Evolutionary conservation across 208 protist species (phyloP).

Genomic region (Histomonas meleagridis): DNA sequence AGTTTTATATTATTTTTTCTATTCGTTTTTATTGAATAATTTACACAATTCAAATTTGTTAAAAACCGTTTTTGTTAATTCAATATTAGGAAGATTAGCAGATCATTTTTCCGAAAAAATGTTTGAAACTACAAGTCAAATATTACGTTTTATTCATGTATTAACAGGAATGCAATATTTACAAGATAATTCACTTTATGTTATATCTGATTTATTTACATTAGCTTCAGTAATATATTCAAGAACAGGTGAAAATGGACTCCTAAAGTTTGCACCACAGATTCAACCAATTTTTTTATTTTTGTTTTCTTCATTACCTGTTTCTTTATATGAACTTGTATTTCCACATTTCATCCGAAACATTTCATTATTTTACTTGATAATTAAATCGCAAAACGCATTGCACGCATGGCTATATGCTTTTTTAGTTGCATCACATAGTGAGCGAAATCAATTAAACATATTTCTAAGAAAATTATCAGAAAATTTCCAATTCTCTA

Average conservation of each 20-base stretch:
- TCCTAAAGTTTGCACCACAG: neutral
- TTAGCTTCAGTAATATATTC: neutral
- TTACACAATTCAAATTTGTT: neutral
- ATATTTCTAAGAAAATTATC: neutral
- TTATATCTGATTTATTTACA: neutral
- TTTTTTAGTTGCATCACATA: neutral
- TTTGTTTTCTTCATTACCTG: neutral
- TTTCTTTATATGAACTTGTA: neutral
- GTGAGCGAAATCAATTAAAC: neutral
- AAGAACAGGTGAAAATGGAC: neutral
- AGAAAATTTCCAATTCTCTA: neutral
- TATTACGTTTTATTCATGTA: neutral
- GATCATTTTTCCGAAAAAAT: neutral
- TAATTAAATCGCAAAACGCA: neutral
- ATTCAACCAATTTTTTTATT: constrained; percentile 16
- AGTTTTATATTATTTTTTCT: neutral
- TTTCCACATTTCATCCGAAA: neutral
- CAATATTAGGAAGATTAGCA: neutral
- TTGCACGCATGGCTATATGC: neutral
- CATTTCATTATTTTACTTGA: neutral
- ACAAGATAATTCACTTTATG: neutral
- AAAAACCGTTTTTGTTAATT: neutral
- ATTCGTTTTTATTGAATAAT: neutral
- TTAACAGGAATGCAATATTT: neutral
- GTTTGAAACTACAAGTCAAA: neutral